phyloP scores from a whole-genome alignment of 108 stramenopile genomes.

The Bacterosira constricta region DNA sequence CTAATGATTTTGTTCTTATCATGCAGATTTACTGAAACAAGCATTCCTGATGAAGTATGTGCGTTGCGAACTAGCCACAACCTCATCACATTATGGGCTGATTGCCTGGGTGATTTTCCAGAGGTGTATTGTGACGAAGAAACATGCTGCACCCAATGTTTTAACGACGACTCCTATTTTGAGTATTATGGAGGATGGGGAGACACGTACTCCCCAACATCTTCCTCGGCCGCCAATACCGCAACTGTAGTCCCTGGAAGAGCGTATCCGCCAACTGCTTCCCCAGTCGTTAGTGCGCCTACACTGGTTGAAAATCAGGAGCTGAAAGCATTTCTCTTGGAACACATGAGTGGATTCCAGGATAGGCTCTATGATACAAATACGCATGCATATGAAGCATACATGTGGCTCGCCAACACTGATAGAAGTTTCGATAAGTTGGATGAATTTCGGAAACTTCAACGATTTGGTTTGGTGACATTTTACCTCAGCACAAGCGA shows the following conservation, averaged over 20 bases:
- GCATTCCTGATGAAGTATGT: conserved; percentile 24
- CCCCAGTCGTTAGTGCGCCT: neutral
- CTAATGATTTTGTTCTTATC: neutral
- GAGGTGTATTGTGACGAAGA: conserved; percentile 12
- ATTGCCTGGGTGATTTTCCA: conserved; percentile 52
- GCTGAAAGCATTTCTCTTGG: conserved; percentile 14
- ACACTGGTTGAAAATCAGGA: conserved; percentile 10
- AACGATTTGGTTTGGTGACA: conserved; percentile 34
- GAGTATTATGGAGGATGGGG: neutral
- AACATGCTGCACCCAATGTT: conserved; percentile 31
- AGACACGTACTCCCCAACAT: neutral
- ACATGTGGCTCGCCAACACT: conserved; percentile 32
- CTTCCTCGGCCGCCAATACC: neutral
- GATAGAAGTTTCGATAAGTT: conserved; percentile 1
- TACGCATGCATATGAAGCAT: conserved; percentile 12
- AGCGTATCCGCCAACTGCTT: neutral
- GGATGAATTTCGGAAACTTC: conserved; percentile 25
- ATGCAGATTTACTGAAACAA: neutral
- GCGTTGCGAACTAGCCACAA: conserved; percentile 9
- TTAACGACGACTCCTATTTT: neutral
- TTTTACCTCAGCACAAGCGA: conserved; percentile 27
- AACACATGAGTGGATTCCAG: conserved; percentile 32
- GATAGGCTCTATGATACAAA: conserved; percentile 10
- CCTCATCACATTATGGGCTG: conserved; percentile 57
- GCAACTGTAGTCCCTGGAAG: too few species aligned